These are phyloP conservation scores for Amanita polypyramis DNA, from an alignment of 768 basidiomycete species.

Conservation along the genomic window DNA sequence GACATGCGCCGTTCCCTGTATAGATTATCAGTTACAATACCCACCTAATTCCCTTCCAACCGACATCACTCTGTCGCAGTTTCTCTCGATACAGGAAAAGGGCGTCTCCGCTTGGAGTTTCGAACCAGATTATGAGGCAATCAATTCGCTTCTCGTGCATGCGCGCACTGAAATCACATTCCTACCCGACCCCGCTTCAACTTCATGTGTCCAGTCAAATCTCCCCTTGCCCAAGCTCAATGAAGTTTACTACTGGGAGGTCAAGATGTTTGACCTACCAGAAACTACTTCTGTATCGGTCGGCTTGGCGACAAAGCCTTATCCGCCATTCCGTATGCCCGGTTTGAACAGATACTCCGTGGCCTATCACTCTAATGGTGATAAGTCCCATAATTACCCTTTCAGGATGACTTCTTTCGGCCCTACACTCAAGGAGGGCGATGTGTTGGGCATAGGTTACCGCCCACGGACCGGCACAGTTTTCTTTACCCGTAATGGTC, in stretches of 20 bases:
- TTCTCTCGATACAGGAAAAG: conserved; percentile 98
- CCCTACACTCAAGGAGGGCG: conserved; percentile 80
- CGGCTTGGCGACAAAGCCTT: conserved; percentile 94
- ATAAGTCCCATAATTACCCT: conserved; percentile 96
- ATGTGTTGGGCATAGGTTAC: conserved; percentile 93
- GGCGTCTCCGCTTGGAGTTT: conserved; percentile 99
- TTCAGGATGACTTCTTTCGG: conserved; percentile 84
- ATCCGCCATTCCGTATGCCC: conserved; percentile 87
- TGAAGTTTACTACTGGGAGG: conserved; percentile 99
- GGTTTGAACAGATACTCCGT: conserved; percentile 82
- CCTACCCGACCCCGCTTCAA: conserved; percentile 89
- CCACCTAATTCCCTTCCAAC: conserved; percentile 95
- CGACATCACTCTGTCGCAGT: conserved; percentile 97
- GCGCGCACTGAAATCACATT: conserved; percentile 97
- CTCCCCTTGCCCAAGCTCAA: conserved; percentile 94
- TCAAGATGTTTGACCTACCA: conserved; percentile 98
- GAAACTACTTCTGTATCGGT: conserved; percentile 79
- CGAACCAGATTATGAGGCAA: conserved; percentile 95
- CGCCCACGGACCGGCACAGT: conserved; percentile 93
- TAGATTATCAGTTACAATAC: conserved; percentile 79
- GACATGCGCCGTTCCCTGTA: conserved; percentile 3
- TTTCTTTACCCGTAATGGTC: conserved; percentile 98
- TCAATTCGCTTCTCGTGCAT: conserved; percentile 87
- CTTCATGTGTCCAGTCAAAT: conserved; percentile 94
- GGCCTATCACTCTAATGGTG: conserved; percentile 93